Base-by-base conservation (phyloP, 305 asterid species). In the Nicotiana rustica region DNA sequence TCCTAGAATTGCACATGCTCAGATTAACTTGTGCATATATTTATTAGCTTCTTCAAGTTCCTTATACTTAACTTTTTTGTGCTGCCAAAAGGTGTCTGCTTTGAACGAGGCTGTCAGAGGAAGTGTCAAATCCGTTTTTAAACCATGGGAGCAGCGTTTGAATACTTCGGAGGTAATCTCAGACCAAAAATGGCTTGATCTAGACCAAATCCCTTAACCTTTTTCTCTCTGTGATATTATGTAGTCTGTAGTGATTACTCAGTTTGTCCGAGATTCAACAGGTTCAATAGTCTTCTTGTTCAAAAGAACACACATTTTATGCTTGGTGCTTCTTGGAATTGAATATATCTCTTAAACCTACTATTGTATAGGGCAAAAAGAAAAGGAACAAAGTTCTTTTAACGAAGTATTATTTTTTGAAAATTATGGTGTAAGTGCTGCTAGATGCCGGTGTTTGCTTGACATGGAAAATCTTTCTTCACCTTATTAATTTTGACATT, bases 61-160 rank as follows among this genome's bases (percentile, higher is more conserved):
- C 6, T 71, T 67, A 81, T 1, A 29, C 67, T 81, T 67, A 10
- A 41, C 10, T 14, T 31, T 64, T 7, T 81, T 67, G 8, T 71
- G 76, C 18, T 35, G 64, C 79, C 83, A 81, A 17, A 85, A 96
- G 99, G 99, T 93, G 49, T 91, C 97, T 85, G 98, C 98, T 4
- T 82, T 96, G 88, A 96, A 96, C 79, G 99, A 96, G 86, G 91
- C 98, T 87, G 93, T 90, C 84, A 75, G 93, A 62, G 99, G 98
- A 86, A 96, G 98, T 87, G 98, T 87, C 75, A 92, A 95, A 88
- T 86, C 96, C 3, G 97, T 96, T 65, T 96, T 96, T 86, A 93
- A 84, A 90, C 94, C 96, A 69, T 96, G 99, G 99, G 99, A 96
- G 81, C 95, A 91, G 85, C 98, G 98, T 33, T 93, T 96, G 65